Conservation (phyloP, 2,329 filamentous ascomycete species). For the Xylaria hypoxylon region DNA sequence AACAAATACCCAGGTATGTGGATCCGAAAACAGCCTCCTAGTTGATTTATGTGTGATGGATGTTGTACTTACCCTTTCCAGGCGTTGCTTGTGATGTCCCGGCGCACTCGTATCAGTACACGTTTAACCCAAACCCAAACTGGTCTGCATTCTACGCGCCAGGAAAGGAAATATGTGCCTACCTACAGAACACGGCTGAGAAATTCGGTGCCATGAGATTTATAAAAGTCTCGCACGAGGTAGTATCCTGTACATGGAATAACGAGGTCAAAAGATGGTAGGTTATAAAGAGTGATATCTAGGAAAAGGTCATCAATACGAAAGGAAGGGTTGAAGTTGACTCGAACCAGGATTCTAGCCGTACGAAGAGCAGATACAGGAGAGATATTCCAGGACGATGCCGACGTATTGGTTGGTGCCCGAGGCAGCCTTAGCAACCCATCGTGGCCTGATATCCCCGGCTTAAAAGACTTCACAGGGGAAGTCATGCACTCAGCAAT, state of each 20-base stretch:
- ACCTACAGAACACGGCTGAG: slow-evolving; percentile 60
- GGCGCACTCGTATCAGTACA: slow-evolving; percentile 67
- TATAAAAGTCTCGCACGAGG: slow-evolving; percentile 58
- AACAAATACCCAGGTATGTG: slow-evolving; percentile 53
- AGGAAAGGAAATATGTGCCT: slow-evolving; percentile 61
- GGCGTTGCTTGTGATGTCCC: slow-evolving; percentile 52
- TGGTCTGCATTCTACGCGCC: slow-evolving; percentile 66
- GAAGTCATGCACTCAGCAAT: slow-evolving; percentile 60
- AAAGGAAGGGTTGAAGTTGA: slow-evolving; percentile 9
- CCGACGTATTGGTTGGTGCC: slow-evolving; percentile 57
- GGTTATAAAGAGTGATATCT: neutral
- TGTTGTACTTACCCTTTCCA: slow-evolving; percentile 33
- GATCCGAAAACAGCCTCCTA: neutral
- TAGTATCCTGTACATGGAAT: slow-evolving; percentile 57
- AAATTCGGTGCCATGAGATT: slow-evolving; percentile 61
- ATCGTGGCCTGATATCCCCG: slow-evolving; percentile 58
- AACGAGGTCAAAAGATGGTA: slow-evolving; percentile 55
- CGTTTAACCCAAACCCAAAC: slow-evolving; percentile 65
- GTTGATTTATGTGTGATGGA: neutral
- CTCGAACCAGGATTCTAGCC: slow-evolving; percentile 49
- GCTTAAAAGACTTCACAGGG: slow-evolving; percentile 56
- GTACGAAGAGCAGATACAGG: slow-evolving; percentile 53
- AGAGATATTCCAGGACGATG: slow-evolving; percentile 54
- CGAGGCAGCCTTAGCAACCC: slow-evolving; percentile 58
- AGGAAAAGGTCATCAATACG: neutral